Evolutionary conservation across 345 rosid genomes (phyloP).

Genomic region (Eucalyptus curtisii): DNA sequence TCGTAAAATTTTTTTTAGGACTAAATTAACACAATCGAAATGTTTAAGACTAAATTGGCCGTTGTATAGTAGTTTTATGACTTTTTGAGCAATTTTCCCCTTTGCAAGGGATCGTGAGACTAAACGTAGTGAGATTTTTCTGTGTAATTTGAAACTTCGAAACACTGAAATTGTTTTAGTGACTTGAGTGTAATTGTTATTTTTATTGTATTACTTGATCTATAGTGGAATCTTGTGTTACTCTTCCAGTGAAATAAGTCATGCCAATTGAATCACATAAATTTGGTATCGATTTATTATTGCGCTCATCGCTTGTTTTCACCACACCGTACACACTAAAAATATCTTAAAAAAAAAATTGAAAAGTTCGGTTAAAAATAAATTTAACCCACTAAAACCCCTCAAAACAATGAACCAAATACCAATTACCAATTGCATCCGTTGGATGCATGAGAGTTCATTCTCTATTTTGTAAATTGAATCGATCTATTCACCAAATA

Average conservation of each 20-base stretch:
- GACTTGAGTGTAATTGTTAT: not conserved
- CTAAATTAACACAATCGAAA: not conserved
- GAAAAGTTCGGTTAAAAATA: not conserved
- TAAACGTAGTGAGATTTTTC: not conserved
- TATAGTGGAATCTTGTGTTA: not conserved
- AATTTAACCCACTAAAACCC: not conserved
- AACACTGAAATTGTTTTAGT: not conserved
- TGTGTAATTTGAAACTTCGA: not conserved
- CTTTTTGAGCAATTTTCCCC: not conserved
- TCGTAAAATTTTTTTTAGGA: fast-evolving
- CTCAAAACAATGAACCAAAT: not conserved
- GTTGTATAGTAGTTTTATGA: not conserved
- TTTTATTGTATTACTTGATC: not conserved
- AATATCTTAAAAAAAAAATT: not conserved
- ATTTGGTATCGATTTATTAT: too few species aligned
- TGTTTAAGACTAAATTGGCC: not conserved
- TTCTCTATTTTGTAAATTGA: not conserved
- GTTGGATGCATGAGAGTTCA: not conserved
- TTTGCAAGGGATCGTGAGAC: not conserved
- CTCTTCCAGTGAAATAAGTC: not conserved
- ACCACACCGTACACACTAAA: not conserved
- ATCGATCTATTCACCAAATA: not conserved
- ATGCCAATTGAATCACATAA: too few species aligned
- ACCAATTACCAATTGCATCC: not conserved
- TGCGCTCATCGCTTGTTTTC: not conserved